Evolutionary conservation across 495 filamentous ascomycete genomes (phyloP), one percentile per base, ranked within the genome.

Genomic region (Hypoxylon fragiforme): DNA sequence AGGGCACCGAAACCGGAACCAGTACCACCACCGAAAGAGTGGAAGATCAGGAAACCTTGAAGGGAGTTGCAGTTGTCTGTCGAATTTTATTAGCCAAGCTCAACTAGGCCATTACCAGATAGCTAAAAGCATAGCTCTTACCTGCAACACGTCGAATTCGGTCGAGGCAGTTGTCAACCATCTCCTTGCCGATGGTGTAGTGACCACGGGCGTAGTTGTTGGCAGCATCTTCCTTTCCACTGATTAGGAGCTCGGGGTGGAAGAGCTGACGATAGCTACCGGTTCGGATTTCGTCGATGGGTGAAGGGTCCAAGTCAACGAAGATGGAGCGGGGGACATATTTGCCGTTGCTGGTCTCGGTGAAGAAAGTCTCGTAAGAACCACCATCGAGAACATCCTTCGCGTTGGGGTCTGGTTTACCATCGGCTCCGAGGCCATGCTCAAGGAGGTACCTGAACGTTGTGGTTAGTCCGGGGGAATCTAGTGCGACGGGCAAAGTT

Each of bases 131-230:
- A 37, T 21, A 24, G 12, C 20, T 64, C 80, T 55, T 76, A 91
- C 88, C 89, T 67, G 81, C 80, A 71, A 94, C 85, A 66, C 87
- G 89, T 60, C 90, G 88, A 66, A 95, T 85, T 66, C 87, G 86
- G 65, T 95, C 89, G 60, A 92, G 77, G 56, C 92, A 89, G 48
- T 78, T 83, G 64, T 92, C 90, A 42, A 90, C 85, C 68, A 94
- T 80, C 76, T 95, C 90, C 80, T 94, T 95, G 73, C 90, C 90
- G 60, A 94, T 85, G 40, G 90, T 95, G 72, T 95, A 95, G 72
- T 95, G 90, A 55, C 90, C 90, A 77, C 90, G 88, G 58, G 90
- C 90, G 77, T 95, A 95, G 81, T 95, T 95, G 74, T 95, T 95
- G 66, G 90, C 89, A 48, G 90, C 90, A 82, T 95, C 90, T 72